Evolutionary conservation across 345 rosid species (phyloP).

Genomic region (Iberis pinnata): DNA sequence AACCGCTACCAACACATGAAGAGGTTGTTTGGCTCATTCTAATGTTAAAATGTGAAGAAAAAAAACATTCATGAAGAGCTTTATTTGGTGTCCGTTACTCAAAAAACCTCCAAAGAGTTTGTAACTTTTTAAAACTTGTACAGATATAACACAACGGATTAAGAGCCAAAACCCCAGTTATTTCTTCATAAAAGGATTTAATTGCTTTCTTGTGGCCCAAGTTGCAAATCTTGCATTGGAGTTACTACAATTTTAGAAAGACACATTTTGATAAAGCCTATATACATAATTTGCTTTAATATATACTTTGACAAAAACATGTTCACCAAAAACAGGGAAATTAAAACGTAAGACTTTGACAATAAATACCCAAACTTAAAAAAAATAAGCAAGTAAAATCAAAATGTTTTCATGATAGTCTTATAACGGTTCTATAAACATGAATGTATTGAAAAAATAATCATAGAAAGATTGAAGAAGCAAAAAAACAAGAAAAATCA

Average conservation of each 20-base stretch:
- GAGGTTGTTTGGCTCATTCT: conserved; percentile 38
- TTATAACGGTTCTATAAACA: conserved; percentile 27
- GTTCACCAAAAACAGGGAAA: conserved; percentile 1
- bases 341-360: not conserved
- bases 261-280: conserved; percentile 7
- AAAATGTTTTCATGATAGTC: conserved; percentile 22
- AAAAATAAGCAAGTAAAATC: not conserved
- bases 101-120: not conserved
- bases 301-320: not conserved
- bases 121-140: not conserved
- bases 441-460: conserved; percentile 13
- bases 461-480: not conserved
- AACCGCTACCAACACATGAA: conserved; percentile 78
- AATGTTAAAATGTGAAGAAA: conserved; percentile 18
- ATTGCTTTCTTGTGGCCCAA: conserved; percentile 24
- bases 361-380: not conserved
- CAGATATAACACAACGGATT: conserved; percentile 7
- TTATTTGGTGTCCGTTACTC: conserved; percentile 9
- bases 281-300: too few relatives aligned
- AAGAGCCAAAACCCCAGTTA: conserved; percentile 9
- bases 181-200: not conserved
- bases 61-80: conserved; percentile 10
- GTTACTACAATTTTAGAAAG: not conserved
- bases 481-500: not conserved
- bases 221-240: conserved; percentile 1